Base-by-base conservation (phyloP, 306 rosid species). In the Fragaria ananassa region DNA sequence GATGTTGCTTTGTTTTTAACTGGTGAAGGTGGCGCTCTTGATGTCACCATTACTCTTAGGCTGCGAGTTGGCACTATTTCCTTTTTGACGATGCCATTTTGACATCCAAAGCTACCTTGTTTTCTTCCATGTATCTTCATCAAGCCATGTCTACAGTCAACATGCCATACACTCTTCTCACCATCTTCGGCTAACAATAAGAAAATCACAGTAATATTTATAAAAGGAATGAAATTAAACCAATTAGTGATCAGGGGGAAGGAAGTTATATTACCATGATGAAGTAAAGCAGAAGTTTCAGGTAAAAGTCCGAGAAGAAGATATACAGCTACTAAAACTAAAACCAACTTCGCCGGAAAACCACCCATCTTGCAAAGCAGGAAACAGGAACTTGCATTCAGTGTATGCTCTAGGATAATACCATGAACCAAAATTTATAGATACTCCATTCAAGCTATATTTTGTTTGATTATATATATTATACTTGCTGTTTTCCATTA, bases 21-120 rank as follows among this genome's bases (percentile, higher is more conserved):
- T 18, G 88, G 88, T 29, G 85, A 10, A 10, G 88, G 68, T 63
- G 68, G 68, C 23, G 45, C 9, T 31, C 4, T 63, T 6, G 68
- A 31, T 29, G 42, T 63, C 19, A 17, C 21, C 44, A 8, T 19
- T 4, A 74, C 50, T 71, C 75, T 71, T n/a, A 71, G 49, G 75
- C 31, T 71, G 64, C 75, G 64, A 29, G 17, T 11, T 14, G 74
- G 74, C 29, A 71, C 27, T 71, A 50, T 31, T 49, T 31, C 10
- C 74, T 71, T 71, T 18, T 27, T 10, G 10, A 71, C 0, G 5
- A 31, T 18, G 25, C 8, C 45, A 31, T 49, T 65, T 15, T 58
- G 68, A 42, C 69, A 14, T 51, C 37, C 61, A 65, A 31, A 42
- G 35, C 45, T 10, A 21, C 74, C 49, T 65, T 72, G 49, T 72